Evolutionary conservation across 768 basidiomycete genomes (phyloP).

Genomic region (Xerocomellus amylosporus): DNA sequence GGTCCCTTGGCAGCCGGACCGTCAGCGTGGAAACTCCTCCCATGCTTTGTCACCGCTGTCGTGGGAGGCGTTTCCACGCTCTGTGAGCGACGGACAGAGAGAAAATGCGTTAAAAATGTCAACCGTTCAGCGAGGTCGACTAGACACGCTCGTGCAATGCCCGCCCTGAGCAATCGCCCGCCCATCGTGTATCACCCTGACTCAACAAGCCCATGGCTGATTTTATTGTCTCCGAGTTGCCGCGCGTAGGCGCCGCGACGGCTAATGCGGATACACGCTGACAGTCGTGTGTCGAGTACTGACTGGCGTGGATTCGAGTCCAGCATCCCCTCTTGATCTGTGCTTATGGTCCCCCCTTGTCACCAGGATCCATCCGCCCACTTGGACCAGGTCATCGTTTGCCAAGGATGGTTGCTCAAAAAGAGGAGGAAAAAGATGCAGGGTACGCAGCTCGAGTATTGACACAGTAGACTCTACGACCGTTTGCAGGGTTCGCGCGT

Average conservation of each 20-base stretch:
- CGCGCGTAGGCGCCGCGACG: background rate
- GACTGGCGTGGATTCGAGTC: background rate
- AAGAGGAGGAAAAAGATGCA: slow-evolving; percentile 89
- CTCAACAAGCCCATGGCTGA: background rate
- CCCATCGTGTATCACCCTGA: no score
- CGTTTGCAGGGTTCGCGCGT: slow-evolving; percentile 70
- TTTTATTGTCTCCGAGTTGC: slow-evolving; percentile 14
- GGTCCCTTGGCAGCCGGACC: background rate
- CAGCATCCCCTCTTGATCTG: background rate
- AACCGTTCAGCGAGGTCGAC: background rate
- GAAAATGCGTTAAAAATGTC: slow-evolving; percentile 10
- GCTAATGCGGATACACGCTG: background rate
- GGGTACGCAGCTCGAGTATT: slow-evolving; percentile 41
- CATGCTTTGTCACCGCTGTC: slow-evolving; percentile 1
- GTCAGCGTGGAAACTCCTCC: slow-evolving; percentile 19
- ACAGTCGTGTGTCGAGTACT: background rate
- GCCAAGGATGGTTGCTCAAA: slow-evolving; percentile 81
- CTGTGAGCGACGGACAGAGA: background rate
- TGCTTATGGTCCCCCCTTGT: slow-evolving; percentile 9
- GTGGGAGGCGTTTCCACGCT: background rate
- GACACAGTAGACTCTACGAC: background rate
- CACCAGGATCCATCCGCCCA: slow-evolving; percentile 6
- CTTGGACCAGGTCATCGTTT: slow-evolving; percentile 36
- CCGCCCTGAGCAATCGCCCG: no score
- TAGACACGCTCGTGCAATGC: no score